phyloP scores from a whole-genome alignment of 2,329 filamentous ascomycete species.

The Apiospora pterosperma region DNA sequence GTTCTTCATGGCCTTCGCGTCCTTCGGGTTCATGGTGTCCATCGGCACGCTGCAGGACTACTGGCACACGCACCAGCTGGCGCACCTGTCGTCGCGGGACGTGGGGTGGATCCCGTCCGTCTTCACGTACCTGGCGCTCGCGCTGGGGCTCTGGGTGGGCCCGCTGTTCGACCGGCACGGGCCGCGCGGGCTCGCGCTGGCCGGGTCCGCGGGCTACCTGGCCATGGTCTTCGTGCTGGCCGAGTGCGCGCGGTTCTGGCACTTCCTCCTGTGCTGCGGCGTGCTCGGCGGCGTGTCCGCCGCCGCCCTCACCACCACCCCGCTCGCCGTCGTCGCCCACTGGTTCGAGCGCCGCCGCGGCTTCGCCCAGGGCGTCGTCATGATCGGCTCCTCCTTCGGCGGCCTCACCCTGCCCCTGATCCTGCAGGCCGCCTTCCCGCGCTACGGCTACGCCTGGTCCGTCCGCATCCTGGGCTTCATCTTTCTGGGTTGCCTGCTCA shows the following conservation, averaged over 20 bases:
- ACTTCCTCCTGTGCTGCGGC: constrained; percentile 38
- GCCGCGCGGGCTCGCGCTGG: constrained; percentile 34
- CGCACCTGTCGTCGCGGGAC: constrained; percentile 36
- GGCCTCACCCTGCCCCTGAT: constrained; percentile 31
- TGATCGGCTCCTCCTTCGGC: constrained; percentile 20
- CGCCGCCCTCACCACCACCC: constrained; percentile 33
- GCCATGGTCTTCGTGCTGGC: constrained; percentile 24
- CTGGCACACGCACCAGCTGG: constrained; percentile 40
- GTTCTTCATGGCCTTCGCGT: constrained; percentile 1
- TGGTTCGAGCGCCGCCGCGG: constrained; percentile 20
- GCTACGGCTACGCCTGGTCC: constrained; percentile 31
- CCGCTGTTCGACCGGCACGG: constrained; percentile 47
- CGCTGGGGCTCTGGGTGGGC: constrained; percentile 44
- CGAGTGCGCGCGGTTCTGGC: constrained; percentile 27
- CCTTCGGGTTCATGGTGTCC: constrained; percentile 40
- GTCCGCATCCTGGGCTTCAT: constrained; percentile 29
- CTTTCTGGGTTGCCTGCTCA: constrained; percentile 21
- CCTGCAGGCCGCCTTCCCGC: constrained; percentile 24
- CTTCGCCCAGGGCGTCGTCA: constrained; percentile 21
- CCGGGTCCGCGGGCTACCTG: constrained; percentile 33
- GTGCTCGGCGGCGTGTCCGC: constrained; percentile 38
- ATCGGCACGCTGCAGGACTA: constrained; percentile 48
- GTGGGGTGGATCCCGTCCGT: constrained; percentile 48
- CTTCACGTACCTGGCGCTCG: constrained; percentile 40
- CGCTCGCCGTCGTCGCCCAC: constrained; percentile 29